Evolutionary conservation across 2,329 filamentous ascomycete genomes (phyloP).

Genomic region (Talaromyces verruculosus): DNA sequence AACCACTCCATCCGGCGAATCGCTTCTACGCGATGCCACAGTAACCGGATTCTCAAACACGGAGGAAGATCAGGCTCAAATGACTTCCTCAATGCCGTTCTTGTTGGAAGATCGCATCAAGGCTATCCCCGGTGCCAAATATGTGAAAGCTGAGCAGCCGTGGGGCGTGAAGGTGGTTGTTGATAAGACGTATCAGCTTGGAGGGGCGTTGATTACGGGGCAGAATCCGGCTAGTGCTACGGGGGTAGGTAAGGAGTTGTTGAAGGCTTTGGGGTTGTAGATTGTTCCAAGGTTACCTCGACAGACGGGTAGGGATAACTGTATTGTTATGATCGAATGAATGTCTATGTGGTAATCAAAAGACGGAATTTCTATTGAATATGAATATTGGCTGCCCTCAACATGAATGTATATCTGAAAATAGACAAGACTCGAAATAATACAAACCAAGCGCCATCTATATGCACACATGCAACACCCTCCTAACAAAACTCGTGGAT

Average conservation of each 20-base stretch:
- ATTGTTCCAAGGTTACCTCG: neutral
- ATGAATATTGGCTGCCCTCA: neutral
- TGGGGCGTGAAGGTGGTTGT: slow-evolving; percentile 49
- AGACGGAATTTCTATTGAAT: neutral
- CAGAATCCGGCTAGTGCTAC: slow-evolving; percentile 51
- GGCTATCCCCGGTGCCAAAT: slow-evolving; percentile 44
- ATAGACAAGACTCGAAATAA: neutral
- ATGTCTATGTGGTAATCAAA: neutral
- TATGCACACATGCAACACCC: neutral
- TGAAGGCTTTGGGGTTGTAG: slow-evolving; percentile 34
- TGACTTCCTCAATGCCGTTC: slow-evolving; percentile 48
- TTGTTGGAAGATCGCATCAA: slow-evolving; percentile 48
- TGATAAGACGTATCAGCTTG: slow-evolving; percentile 28
- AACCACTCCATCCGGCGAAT: slow-evolving; percentile 44
- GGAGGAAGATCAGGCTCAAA: slow-evolving; percentile 47
- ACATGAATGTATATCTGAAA: neutral
- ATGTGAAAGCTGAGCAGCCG: slow-evolving; percentile 47
- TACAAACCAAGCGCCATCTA: slow-evolving; percentile 11
- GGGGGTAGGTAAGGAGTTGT: slow-evolving; percentile 46
- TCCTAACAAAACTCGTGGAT: neutral
- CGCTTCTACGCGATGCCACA: slow-evolving; percentile 42
- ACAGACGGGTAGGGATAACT: neutral
- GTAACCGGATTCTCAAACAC: slow-evolving; percentile 52
- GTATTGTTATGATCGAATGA: neutral
- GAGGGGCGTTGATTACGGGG: slow-evolving; percentile 47